These are phyloP conservation scores for Aspergillus sp. DNA, from an alignment of 2,329 filamentous ascomycete genomes.

Conservation along the genomic window DNA sequence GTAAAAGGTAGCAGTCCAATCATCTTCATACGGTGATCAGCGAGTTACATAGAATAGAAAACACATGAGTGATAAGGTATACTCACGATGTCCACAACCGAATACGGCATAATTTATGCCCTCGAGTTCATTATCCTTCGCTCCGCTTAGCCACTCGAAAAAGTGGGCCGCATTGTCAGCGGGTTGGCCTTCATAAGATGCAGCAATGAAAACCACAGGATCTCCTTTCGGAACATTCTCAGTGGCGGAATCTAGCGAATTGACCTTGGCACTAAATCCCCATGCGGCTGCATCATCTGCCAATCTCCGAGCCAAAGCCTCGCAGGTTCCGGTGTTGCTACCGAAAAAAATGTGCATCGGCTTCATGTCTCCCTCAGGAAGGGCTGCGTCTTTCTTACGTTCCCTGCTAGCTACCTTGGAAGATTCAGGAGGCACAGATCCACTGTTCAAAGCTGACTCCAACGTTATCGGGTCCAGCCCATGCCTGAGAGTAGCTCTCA, in stretches of 20 bases:
- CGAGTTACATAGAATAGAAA: background rate
- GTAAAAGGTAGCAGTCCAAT: constrained; percentile 64
- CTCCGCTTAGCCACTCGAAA: constrained; percentile 63
- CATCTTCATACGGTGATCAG: constrained; percentile 26
- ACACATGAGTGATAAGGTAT: background rate
- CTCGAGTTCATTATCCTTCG: constrained; percentile 54
- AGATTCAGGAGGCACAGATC: constrained; percentile 10
- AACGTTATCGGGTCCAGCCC: constrained; percentile 48
- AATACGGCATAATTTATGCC: constrained; percentile 68
- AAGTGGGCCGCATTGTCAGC: constrained; percentile 72
- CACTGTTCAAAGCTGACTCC: constrained; percentile 38
- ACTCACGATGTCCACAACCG: constrained; percentile 61
- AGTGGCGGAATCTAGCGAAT: constrained; percentile 63
- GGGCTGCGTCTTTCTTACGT: constrained; percentile 22
- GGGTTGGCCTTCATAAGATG: constrained; percentile 73
- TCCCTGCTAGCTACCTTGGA: constrained; percentile 18
- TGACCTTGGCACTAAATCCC: constrained; percentile 61
- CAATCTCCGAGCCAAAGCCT: constrained; percentile 65
- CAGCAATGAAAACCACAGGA: constrained; percentile 67
- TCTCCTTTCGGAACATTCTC: constrained; percentile 60
- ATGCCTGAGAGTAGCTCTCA: constrained; percentile 59
- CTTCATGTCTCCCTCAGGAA: constrained; percentile 30
- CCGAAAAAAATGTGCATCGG: constrained; percentile 70
- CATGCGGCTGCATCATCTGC: constrained; percentile 60
- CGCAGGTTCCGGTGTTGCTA: constrained; percentile 74